Base-by-base conservation (phyloP, 345 rosid genomes). In the Combretum micranthum region DNA sequence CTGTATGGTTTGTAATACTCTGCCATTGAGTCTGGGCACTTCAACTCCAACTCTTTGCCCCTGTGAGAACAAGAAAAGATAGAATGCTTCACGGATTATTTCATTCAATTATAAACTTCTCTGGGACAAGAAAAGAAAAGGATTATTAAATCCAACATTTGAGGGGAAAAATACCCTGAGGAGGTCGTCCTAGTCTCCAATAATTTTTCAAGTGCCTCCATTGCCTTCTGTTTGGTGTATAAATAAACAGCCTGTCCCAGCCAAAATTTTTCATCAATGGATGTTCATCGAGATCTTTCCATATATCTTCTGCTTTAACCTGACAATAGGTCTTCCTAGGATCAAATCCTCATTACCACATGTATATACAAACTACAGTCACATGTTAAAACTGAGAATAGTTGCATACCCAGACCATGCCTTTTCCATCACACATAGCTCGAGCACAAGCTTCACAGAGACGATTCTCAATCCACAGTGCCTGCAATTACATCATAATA, bases 11-110 rank as follows among this genome's bases (percentile, higher is more conserved):
- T 86, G 77, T 82, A 84, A 56, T 51, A 57, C 71, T 81, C 84
- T 6, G 78, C 80, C 45, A 83, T 25, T 15, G 58, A 61, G 52
- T 88, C 87, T 39, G 95, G 92, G 68, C 96, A 91, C 69, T 83
- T 91, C 66, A 86, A 71, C 74, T 86, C 96, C 46, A 63, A 75
- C 45, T 60, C 72, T 76, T 96, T 91, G 60, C 47, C 47, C 16
- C 56, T 46, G 13, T 26, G n/a, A 60, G 46, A 44, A 50, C 45
- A 10, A 49, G 43, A 44, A 15, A 32, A 46, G 62, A 54, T 50
- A 64, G 62, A 60, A 63, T 61, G 20, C 50, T 59, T 22, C 39
- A 22, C 18, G 18, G 37, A 52, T 11, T 15, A 14, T 20, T 20
- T 20, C 53, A 15, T 20, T 17, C 13, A 19, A 50, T 50, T 16